Base-by-base conservation (phyloP, 2,329 filamentous ascomycete species). In the Ophiocordyceps camponoti-floridani region DNA sequence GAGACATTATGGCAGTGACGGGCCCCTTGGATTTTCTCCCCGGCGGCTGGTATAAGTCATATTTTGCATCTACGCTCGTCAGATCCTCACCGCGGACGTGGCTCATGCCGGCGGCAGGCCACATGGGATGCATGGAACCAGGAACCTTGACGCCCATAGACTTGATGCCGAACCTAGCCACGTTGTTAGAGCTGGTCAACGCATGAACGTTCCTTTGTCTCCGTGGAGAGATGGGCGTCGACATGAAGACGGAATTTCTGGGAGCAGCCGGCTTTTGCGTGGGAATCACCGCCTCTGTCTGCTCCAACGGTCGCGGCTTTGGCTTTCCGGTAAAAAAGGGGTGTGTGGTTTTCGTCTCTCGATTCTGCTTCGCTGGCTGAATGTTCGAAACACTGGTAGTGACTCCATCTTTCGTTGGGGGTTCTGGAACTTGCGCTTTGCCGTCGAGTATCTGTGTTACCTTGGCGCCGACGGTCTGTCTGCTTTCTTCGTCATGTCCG, bases 41-140 rank as follows among this genome's bases (percentile, higher is more conserved):
- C 44, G 45, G 28, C 14, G 55, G 38, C 1, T 47, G 42, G 10
- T 43, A 9, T 23, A 11, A 26, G 7, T 16, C n/a, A n/a, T 16
- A 13, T 4, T 4, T 7, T 18, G 30, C 27, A 7, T 19, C 18
- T 8, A 19, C 18, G 11, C 30, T 33, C 26, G 13, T 33, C 12
- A 7, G 10, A 13, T 51, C 51, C 33, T 53, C 46, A 6, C 72
- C 77, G 45, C 79, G 72, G 40, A 87, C 62, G 57, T 86, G 82
- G 1, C 69, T 62, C 56, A 75, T 76, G 7, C 68, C 80, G 49
- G 70, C 68, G 43, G 74, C 71, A 35, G 84, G 84, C 80, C 84
- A 91, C n/a, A 75, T 67, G 4, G 84, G 73, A 45, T 83, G 69
- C 49, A 67, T 64, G 9, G 79, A 69, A 2, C 82, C 83, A 0